Evolutionary conservation across 441 rosid genomes (phyloP).

Genomic region (Erodium trifolium): DNA sequence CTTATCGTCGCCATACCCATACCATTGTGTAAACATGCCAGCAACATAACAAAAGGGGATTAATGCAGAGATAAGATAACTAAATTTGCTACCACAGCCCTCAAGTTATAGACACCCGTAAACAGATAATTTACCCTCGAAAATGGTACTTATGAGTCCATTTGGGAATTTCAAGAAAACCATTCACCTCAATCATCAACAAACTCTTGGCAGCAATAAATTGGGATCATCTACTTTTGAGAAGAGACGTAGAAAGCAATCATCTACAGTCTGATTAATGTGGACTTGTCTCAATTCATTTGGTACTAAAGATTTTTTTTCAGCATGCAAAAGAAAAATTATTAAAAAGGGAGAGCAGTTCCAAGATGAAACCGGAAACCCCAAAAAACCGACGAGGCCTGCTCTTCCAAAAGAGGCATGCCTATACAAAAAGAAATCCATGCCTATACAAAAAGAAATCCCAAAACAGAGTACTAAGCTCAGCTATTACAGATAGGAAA

Average conservation of each 20-base stretch:
- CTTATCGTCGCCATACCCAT: no score
- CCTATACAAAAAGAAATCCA: no score
- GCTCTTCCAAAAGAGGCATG: no score
- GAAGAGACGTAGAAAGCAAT: background rate
- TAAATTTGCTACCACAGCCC: background rate
- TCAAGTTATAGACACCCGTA: background rate
- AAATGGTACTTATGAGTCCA: background rate
- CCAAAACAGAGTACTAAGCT: no score
- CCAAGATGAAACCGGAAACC: no score
- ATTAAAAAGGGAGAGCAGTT: no score
- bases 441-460: no score
- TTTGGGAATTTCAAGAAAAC: background rate
- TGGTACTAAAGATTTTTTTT: background rate
- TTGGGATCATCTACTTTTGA: background rate
- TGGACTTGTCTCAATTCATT: background rate
- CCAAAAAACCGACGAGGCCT: no score
- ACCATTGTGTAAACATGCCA: background rate
- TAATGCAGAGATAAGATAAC: background rate
- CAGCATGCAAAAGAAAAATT: no score
- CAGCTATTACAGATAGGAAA: no score
- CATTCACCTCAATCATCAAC: background rate
- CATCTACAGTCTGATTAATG: no score
- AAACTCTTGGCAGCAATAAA: background rate
- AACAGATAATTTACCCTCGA: background rate
- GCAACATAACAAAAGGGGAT: background rate